These are phyloP conservation scores for Brassica balearica DNA, from an alignment of 441 rosid genomes.

Conservation along the genomic window DNA sequence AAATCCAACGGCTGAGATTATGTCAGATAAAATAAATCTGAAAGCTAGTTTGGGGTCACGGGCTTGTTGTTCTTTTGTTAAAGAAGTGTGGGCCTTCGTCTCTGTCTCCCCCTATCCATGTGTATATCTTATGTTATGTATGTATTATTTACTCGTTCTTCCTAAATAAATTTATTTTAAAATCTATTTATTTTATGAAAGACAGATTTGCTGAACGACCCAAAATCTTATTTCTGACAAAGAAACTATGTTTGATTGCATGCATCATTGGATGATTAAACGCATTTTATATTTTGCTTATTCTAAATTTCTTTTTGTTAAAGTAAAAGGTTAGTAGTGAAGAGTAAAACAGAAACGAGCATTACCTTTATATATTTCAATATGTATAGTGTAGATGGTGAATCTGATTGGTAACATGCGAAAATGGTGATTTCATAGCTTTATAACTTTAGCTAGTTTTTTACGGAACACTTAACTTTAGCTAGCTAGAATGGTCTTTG, in stretches of 20 bases:
- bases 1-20: constrained; percentile 45
- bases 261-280: background rate
- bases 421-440: background rate
- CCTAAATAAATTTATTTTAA: constrained; percentile 9
- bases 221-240: background rate
- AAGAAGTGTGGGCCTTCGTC: constrained; percentile 46
- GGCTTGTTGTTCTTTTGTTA: constrained; percentile 48
- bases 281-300: background rate
- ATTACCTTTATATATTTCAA: background rate
- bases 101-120: constrained; percentile 34
- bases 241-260: background rate
- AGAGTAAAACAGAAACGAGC: background rate
- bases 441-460: background rate
- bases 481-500: background rate
- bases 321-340: background rate
- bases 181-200: background rate
- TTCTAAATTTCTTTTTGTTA: background rate
- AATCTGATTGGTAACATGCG: background rate
- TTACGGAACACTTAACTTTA: background rate
- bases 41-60: constrained; percentile 48
- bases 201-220: background rate
- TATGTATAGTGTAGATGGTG: background rate
- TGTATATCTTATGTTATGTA: constrained; percentile 16
- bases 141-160: background rate
- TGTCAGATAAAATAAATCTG: constrained; percentile 48